Evolutionary conservation across 2,329 filamentous ascomycete genomes (phyloP).

Genomic region (Cladosporium halotolerans): DNA sequence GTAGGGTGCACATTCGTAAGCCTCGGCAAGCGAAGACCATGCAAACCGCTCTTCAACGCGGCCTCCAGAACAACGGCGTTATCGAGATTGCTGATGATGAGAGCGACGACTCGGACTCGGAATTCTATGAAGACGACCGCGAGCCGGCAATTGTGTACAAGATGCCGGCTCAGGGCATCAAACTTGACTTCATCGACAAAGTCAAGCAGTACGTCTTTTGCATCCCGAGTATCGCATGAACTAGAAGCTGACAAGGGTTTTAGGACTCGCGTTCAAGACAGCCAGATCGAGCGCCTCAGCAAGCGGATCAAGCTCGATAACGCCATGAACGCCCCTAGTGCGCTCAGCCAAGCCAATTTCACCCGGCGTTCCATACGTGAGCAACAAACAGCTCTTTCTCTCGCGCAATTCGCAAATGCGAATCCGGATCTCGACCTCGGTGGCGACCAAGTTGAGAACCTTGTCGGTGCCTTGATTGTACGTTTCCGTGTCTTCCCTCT

Average conservation of each 20-base stretch:
- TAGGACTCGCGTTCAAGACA: conserved; percentile 21
- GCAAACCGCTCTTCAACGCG: conserved; percentile 51
- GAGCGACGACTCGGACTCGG: conserved; percentile 39
- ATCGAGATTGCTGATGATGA: conserved; percentile 41
- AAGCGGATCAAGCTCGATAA: conserved; percentile 9
- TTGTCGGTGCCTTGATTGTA: conserved; percentile 59
- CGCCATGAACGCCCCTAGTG: conserved; percentile 18
- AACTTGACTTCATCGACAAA: conserved; percentile 56
- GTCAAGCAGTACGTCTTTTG: conserved; percentile 42
- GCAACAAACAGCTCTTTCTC: conserved; percentile 60
- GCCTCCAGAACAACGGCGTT: conserved; percentile 49
- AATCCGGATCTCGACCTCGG: conserved; percentile 45
- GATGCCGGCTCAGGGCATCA: conserved; percentile 41
- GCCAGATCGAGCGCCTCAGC: conserved; percentile 1
- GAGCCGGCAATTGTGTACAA: conserved; percentile 34
- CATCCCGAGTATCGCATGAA: neutral
- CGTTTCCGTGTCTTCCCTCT: conserved; percentile 32
- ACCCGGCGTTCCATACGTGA: conserved; percentile 50
- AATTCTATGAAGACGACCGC: conserved; percentile 36
- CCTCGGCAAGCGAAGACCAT: conserved; percentile 45
- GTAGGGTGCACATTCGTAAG: conserved; percentile 42
- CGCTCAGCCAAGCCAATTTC: conserved; percentile 32
- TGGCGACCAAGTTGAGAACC: conserved; percentile 39
- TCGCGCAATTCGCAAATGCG: conserved; percentile 52
- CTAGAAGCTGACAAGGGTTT: conserved; percentile 12